A percentile compares a stretch with the other conserved stretches of the same genome.
Conservation (phyloP, 1,284 basidiomycete species). For the Trichosporon coremiiforme region DNA sequence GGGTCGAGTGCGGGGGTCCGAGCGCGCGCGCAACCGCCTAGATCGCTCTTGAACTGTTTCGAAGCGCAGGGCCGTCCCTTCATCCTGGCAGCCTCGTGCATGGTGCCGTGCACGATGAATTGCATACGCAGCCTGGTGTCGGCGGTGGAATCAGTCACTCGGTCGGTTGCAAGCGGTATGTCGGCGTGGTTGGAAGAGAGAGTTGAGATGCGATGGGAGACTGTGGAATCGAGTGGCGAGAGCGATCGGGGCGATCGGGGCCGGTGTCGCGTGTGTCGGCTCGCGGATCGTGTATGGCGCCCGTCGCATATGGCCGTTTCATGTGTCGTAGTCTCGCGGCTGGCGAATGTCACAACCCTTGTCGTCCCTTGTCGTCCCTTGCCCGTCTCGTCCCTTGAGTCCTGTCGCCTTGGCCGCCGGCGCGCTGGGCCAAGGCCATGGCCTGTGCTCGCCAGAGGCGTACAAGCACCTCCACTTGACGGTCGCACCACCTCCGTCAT, state of each 20-base stretch:
- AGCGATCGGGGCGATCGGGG: background rate
- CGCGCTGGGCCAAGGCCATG: background rate
- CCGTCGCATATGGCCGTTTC: background rate
- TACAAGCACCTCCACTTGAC: too few relatives aligned
- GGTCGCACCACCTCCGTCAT: too few relatives aligned
- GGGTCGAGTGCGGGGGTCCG: background rate
- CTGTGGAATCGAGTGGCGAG: background rate
- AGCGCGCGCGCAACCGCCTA: conserved; percentile 12
- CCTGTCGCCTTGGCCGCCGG: background rate
- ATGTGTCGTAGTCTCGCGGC: background rate
- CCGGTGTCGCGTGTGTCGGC: background rate
- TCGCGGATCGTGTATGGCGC: background rate
- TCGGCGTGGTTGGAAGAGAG: background rate
- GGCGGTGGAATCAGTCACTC: background rate
- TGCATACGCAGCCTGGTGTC: background rate
- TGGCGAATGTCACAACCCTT: background rate
- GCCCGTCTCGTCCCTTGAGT: background rate
- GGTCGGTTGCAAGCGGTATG: background rate
- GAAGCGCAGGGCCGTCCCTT: background rate
- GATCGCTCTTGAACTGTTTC: background rate
- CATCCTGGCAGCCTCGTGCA: background rate
- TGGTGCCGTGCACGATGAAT: background rate
- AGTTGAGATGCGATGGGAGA: background rate
- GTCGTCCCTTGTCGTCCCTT: background rate
- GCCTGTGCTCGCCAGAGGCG: too few relatives aligned